Base-by-base conservation (phyloP, 768 basidiomycete genomes). In the Ephemerocybe angulata region DNA sequence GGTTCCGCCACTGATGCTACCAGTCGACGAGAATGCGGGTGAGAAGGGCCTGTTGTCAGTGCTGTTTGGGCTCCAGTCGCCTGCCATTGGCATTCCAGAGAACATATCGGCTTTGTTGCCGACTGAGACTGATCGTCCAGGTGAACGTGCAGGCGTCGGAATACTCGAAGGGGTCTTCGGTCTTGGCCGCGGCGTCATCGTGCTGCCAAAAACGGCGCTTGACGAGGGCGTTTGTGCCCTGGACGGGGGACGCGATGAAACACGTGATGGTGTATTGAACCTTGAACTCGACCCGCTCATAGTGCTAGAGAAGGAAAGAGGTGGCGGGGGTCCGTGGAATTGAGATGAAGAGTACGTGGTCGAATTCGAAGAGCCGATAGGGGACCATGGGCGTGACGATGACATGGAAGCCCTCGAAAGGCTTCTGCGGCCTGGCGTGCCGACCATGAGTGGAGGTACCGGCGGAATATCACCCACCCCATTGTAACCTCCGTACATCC, bases 161-260 rank as follows among this genome's bases (percentile, higher is more conserved):
- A 93, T 92, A 56, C 83, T 74, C 61, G 88, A 90, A 0, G 91
- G 91, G 0, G 91, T 92, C 70, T 82, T 85, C 3, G 90, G 80
- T 55, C 91, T 80, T 15, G 82, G 72, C n/a, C 87, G 84, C 21
- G 88, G 86, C 0, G 83, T 80, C 6, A 75, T 64, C 17, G 64
- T 64, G 13, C 70, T 27, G 7, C 48, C 48, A 40, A 29, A 50
- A 24, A 65, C 64, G 29, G 76, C 71, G 5, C 71, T 75, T 27
- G 69, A 70, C 33, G 77, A 74, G 10, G 85, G 84, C 1, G 85
- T 85, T 58, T 84, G 84, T 1, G 85, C 73, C 52, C 86, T 81
- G 33, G 86, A 86, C 41, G 78, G 75, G 22, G 79, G 76, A 38
- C 74, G 70, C 46, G 75, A 74, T 38, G 66, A 27, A 40, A 30